Conservation (phyloP, 1,139 yeast species). For the Geotrichum citri-aurantii region DNA sequence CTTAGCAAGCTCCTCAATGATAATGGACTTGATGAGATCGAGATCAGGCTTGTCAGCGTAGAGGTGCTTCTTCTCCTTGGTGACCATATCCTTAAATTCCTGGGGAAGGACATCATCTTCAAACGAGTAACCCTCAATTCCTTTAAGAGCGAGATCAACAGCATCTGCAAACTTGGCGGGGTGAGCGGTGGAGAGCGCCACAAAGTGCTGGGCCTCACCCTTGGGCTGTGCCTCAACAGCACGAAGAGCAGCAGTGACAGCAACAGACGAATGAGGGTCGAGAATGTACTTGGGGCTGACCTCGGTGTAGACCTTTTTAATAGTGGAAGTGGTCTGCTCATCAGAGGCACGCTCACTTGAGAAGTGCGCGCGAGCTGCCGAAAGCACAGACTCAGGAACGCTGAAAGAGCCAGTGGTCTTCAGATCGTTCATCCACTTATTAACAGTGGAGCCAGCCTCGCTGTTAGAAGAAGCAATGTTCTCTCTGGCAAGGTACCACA, state of each 20-base stretch:
- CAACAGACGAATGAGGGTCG: conserved; percentile 97
- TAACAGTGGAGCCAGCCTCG: conserved; percentile 70
- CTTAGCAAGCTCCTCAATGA: conserved; percentile 59
- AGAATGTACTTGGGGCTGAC: conserved; percentile 69
- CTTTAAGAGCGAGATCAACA: conserved; percentile 70
- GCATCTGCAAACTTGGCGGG: conserved; percentile 98
- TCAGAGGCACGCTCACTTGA: conserved; percentile 77
- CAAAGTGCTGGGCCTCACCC: conserved; percentile 46
- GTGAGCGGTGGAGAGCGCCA: conserved; percentile 93
- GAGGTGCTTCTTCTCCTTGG: conserved; percentile 69
- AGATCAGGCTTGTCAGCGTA: conserved; percentile 69
- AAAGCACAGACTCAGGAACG: conserved; percentile 60
- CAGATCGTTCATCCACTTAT: conserved; percentile 72
- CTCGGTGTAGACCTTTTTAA: conserved; percentile 56
- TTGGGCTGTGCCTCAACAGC: conserved; percentile 46
- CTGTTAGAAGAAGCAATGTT: conserved; percentile 51
- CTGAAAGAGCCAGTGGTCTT: conserved; percentile 69
- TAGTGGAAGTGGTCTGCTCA: conserved; percentile 68
- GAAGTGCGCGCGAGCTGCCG: conserved; percentile 62
- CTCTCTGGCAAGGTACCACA: conserved; percentile 88
- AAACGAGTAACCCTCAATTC: conserved; percentile 68
- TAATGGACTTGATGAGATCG: conserved; percentile 65
- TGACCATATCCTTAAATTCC: conserved; percentile 68
- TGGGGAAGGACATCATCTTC: conserved; percentile 84
- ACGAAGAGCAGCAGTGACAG: conserved; percentile 70